Evolutionary conservation across 441 rosid species (phyloP), one percentile per base, ranked within the genome.

Genomic region (Viola pubescens): DNA sequence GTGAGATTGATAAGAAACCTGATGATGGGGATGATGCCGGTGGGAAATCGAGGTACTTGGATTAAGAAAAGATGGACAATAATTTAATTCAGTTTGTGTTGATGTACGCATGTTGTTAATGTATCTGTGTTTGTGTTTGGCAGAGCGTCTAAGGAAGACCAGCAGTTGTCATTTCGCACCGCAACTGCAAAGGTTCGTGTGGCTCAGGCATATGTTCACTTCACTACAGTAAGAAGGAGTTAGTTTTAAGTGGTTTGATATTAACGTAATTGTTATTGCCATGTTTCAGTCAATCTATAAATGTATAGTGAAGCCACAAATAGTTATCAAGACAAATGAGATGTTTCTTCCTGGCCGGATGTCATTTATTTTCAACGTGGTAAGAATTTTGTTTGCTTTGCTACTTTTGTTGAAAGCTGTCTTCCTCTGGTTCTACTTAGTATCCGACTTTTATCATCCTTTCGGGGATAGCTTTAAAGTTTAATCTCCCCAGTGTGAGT

Each of bases 321-420:
- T 87, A 19, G 60, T 77, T 64, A 67, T 79, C 70, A 91, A 91
- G 88, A 77, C 98, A 58, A 91, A 84, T 72, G 97, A 91, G 78
- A 79, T 91, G 90, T 91, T 91, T 75, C 91, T 91, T 68, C 97
- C 97, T 6, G 98, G 98, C 54, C 81, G 97, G 71, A 89, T 91
- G 97, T 67, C 98, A 37, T 87, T 89, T 77, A 84, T 91, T 60
- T 91, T 61, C 73, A 90, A 79, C 81, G 82, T 80, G 94, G 98
- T 91, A 70, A 68, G 79, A 34, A 52, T 38, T 48, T 57, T 55
- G 0, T 26, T 1, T 8, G 16, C 13, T 52, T 48, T 65, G 8
- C 44, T 56, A 63, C 57, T 59, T 62, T 56, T 8, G 12, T 45
- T 53, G 34, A 26, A 26, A 26, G 34, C 34, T 26, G 34, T 26